Percentiles rank a stretch among this genome's conserved stretches.
These are phyloP conservation scores for Populus simonii DNA, from an alignment of 345 rosid species.

Conservation along the genomic window DNA sequence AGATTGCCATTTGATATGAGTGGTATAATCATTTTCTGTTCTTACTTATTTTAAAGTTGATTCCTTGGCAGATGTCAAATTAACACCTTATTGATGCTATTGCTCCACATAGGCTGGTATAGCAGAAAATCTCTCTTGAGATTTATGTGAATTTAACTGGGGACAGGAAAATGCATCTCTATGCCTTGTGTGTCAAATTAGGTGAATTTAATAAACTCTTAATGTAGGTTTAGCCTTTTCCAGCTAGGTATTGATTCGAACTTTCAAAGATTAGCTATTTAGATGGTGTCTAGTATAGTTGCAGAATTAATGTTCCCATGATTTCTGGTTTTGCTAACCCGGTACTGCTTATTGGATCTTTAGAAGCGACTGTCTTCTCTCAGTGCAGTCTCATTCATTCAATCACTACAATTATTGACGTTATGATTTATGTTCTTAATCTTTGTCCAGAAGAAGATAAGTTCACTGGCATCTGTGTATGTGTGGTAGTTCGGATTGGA, in stretches of 20 bases:
- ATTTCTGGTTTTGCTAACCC: not conserved
- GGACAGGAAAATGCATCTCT: not conserved
- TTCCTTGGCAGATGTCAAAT: not conserved
- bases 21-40: no score
- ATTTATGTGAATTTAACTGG: not conserved
- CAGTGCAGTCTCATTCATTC: not conserved
- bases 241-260: not conserved
- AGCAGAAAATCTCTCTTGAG: not conserved
- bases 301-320: not conserved
- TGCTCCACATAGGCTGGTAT: not conserved
- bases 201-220: no score
- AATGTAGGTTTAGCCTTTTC: no score
- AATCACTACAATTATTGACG: not conserved
- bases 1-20: no score
- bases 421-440: not conserved
- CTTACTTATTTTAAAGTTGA: not conserved
- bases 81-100: not conserved
- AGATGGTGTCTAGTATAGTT: not conserved
- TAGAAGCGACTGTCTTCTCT: not conserved
- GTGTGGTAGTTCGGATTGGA: conserved; percentile 16
- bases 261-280: not conserved
- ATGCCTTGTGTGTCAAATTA: not conserved
- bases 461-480: not conserved
- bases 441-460: not conserved
- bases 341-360: not conserved